phyloP scores from a whole-genome alignment of 2,329 filamentous ascomycete genomes.

The Penicillium hordei region DNA sequence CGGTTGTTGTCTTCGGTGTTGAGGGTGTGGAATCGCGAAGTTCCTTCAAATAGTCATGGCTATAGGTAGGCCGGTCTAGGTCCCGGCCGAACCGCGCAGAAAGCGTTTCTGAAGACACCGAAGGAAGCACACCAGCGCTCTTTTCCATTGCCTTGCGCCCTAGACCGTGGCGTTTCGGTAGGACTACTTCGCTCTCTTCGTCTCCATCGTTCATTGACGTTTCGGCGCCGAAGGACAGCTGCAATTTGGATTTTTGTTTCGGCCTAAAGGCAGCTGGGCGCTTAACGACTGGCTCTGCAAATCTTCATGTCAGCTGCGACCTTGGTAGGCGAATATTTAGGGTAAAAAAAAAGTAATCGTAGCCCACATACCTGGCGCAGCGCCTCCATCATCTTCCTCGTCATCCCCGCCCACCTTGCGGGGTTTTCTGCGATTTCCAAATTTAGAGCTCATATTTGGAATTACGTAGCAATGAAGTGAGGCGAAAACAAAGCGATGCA shows the following conservation, averaged over 20 bases:
- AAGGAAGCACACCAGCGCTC: slow-evolving; percentile 61
- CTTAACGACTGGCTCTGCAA: slow-evolving; percentile 51
- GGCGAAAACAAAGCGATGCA: slow-evolving; percentile 1
- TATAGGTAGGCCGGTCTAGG: slow-evolving; percentile 75
- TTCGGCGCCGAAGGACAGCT: slow-evolving; percentile 73
- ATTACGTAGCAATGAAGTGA: not conserved
- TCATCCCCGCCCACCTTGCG: slow-evolving; percentile 75
- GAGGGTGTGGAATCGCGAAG: slow-evolving; percentile 82
- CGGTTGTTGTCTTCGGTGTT: slow-evolving; percentile 60
- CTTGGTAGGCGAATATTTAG: slow-evolving; percentile 21
- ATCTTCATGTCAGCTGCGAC: slow-evolving; percentile 36
- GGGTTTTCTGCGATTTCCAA: slow-evolving; percentile 63
- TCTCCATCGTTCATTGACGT: slow-evolving; percentile 57
- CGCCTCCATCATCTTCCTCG: slow-evolving; percentile 44
- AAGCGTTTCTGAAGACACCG: slow-evolving; percentile 52
- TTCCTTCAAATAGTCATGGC: slow-evolving; percentile 80
- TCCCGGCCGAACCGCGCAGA: slow-evolving; percentile 61
- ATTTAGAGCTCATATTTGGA: slow-evolving; percentile 55
- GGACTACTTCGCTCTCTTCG: slow-evolving; percentile 55
- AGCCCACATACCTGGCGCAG: slow-evolving; percentile 44
- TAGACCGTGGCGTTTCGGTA: slow-evolving; percentile 60
- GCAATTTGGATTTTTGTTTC: slow-evolving; percentile 71
- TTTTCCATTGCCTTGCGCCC: slow-evolving; percentile 66
- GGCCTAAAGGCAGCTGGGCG: slow-evolving; percentile 51
- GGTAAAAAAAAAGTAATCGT: slow-evolving; percentile 9